A percentile compares a stretch with the other conserved stretches of the same genome.
phyloP scores from a whole-genome alignment of 306 rosid species.

The Medicago lupulina region DNA sequence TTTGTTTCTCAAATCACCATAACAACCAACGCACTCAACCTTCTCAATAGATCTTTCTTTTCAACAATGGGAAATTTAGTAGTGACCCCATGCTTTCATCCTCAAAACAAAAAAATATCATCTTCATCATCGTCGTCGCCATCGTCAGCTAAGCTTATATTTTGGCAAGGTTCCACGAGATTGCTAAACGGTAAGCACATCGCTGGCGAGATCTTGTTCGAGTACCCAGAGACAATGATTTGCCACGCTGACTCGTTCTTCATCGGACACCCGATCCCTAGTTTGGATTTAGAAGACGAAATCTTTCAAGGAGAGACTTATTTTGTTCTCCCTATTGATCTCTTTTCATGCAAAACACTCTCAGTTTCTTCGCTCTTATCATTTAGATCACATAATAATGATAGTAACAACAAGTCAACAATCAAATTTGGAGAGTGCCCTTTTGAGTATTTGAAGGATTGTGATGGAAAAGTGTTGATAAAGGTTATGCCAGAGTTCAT shows the following conservation, averaged over 20 bases:
- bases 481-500: conserved; percentile 81
- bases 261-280: conserved; percentile 71
- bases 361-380: conserved; percentile 59
- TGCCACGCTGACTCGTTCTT: conserved; percentile 80
- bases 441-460: conserved; percentile 64
- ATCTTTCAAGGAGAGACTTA: conserved; percentile 67
- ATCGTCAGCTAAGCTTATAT: conserved; percentile 49
- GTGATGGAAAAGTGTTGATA: conserved; percentile 62
- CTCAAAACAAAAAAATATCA: neutral
- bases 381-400: conserved; percentile 40
- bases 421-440: conserved; percentile 61
- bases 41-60: conserved; percentile 8
- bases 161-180: conserved; percentile 59
- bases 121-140: neutral
- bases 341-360: conserved; percentile 47
- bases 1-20: neutral
- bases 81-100: conserved; percentile 55
- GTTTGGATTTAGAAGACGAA: conserved; percentile 57
- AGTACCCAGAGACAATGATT: conserved; percentile 71
- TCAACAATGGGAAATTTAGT: conserved; percentile 57
- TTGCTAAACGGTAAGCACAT: conserved; percentile 45
- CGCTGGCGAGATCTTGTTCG: conserved; percentile 80
- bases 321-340: conserved; percentile 71
- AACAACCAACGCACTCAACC: neutral
- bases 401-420: neutral